Percentiles rank a stretch among this genome's conserved stretches.
Conservation (phyloP, 306 rosid species). For the Cicer cuneatum region DNA sequence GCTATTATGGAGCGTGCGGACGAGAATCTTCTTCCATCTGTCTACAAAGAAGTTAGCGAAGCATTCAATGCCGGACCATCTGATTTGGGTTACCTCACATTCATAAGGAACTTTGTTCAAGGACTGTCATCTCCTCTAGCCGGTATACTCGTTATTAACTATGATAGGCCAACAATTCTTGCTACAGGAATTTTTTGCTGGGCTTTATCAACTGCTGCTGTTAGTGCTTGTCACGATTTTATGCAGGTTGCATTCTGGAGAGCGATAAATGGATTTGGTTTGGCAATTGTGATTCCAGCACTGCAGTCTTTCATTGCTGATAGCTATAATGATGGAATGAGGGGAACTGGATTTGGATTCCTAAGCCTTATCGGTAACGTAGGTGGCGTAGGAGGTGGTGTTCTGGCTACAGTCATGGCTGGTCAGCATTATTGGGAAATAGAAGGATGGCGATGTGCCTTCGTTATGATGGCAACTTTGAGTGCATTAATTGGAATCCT, state of each 20-base stretch:
- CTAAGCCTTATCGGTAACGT: constrained; percentile 71
- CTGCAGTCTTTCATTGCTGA: constrained; percentile 97
- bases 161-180: constrained; percentile 84
- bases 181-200: constrained; percentile 91
- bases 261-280: constrained; percentile 87
- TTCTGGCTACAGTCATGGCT: constrained; percentile 93
- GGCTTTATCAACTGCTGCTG: constrained; percentile 98
- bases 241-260: constrained; percentile 89
- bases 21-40: constrained; percentile 94
- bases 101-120: constrained; percentile 82
- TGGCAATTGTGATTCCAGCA: constrained; percentile 97
- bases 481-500: constrained; percentile 84
- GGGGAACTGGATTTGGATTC: constrained; percentile 91
- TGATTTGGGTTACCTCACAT: constrained; percentile 93
- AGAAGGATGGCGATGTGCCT: constrained; percentile 91
- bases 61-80: constrained; percentile 92
- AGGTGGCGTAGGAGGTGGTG: constrained; percentile 99
- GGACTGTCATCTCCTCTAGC: constrained; percentile 93
- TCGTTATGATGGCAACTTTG: constrained; percentile 74
- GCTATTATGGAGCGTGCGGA: constrained; percentile 97
- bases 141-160: constrained; percentile 75
- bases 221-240: constrained; percentile 67
- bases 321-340: constrained; percentile 74
- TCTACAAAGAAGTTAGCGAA: constrained; percentile 96
- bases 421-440: constrained; percentile 74